Conservation (phyloP, 2,329 filamentous ascomycete species). For the Apiospora arundinis region DNA sequence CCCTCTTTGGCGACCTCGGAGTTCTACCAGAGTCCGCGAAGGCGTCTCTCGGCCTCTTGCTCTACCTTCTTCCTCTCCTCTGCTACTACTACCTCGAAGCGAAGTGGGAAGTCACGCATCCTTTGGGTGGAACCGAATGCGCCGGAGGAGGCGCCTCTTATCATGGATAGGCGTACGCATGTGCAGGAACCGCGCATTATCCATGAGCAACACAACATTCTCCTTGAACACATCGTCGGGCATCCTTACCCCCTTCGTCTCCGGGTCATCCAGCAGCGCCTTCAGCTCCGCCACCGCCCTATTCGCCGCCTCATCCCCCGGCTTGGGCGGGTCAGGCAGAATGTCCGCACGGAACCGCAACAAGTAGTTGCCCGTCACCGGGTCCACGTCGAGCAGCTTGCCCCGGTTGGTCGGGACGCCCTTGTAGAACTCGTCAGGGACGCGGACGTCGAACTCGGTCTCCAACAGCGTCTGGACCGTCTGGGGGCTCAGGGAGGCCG, state of each 20-base stretch:
- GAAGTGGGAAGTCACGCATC: neutral
- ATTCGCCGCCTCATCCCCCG: neutral
- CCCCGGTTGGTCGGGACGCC: neutral
- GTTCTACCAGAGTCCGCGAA: neutral
- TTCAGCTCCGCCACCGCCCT: neutral
- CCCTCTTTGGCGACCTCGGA: neutral
- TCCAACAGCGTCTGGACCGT: neutral
- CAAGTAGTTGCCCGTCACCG: neutral
- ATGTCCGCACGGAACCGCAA: neutral
- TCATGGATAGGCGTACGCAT: neutral
- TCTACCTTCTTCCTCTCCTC: no score
- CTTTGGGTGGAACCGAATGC: neutral
- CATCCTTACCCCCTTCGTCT: neutral
- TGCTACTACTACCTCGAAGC: neutral
- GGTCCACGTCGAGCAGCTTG: neutral
- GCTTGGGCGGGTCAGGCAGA: neutral
- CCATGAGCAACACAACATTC: neutral
- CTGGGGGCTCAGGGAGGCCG: neutral
- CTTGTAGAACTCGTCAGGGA: slow-evolving; percentile 2
- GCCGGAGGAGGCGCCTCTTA: neutral
- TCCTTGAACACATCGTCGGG: neutral
- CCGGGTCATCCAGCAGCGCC: neutral
- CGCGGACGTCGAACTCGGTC: neutral
- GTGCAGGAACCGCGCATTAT: neutral
- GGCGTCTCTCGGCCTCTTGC: neutral